Conservation (phyloP, 2,329 filamentous ascomycete genomes). For the Ceratocystis alfenasii region DNA sequence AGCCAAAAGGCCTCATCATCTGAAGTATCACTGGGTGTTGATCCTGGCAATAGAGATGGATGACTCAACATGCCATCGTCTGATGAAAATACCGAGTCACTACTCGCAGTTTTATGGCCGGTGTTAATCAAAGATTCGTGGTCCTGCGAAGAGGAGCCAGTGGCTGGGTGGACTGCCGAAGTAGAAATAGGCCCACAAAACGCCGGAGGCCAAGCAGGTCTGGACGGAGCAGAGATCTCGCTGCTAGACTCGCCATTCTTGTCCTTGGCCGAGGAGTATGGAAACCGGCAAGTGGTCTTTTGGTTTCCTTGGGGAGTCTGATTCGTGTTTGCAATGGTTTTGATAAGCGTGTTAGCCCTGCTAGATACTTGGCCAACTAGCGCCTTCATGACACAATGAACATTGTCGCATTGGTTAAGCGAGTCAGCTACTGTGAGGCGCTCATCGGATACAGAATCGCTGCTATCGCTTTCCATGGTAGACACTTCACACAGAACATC, state of each 20-base stretch:
- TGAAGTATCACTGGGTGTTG: background rate
- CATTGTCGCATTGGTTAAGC: constrained; percentile 12
- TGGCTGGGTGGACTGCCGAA: background rate
- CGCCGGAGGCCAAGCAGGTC: constrained; percentile 20
- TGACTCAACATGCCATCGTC: background rate
- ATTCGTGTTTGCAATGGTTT: background rate
- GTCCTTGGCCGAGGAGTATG: background rate
- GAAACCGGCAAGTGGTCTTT: constrained; percentile 17
- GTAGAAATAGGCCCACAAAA: constrained; percentile 12
- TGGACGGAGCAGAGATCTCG: background rate
- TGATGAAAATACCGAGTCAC: background rate
- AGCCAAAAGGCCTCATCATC: constrained; percentile 1
- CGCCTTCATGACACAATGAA: constrained; percentile 20
- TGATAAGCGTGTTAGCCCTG: constrained; percentile 13
- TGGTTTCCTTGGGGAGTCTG: background rate
- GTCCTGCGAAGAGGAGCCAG: background rate
- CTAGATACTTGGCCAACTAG: constrained; percentile 16
- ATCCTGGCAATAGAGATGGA: background rate
- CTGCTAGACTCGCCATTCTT: background rate
- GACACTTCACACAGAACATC: constrained; percentile 15
- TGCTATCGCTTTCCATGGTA: background rate
- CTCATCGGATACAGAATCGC: background rate
- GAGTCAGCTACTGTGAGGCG: background rate
- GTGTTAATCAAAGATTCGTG: constrained; percentile 14
- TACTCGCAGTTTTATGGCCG: background rate